Base-by-base conservation (phyloP, 2,329 filamentous ascomycete species). In the Venturia carpophila region DNA sequence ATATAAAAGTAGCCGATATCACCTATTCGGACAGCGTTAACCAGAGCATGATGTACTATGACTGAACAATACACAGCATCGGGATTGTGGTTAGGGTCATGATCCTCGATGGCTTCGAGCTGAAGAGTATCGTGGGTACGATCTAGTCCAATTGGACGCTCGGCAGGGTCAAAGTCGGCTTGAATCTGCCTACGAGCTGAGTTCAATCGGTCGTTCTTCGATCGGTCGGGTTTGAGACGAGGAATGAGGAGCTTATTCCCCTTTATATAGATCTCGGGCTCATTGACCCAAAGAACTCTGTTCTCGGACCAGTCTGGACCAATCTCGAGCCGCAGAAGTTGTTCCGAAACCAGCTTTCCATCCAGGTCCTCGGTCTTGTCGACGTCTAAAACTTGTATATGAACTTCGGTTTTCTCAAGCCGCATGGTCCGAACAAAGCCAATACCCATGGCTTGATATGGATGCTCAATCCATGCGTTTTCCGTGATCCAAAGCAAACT, bases 401-500 rank as follows among this genome's bases (percentile, higher is more conserved):
- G 52, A 13, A 19, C 27, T 3, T 37, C 34, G 52, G 52, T 56
- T 56, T n/a, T 56, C 52, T 56, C 52, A 27, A 56, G 52, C 24
- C 52, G 52, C n/a, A 56, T 56, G n/a, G 52, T 56, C 52, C 52
- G 52, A 21, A 56, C 34, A 56, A 56, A 56, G 34, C 52, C 52
- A 56, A 56, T 56, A 19, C 52, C 52, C 52, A 56, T 56, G 52
- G 52, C 52, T 56, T 56, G 52, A 56, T 56, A 27, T 27, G 52
- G 52, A 56, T 56, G 52, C 52, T 56, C 52, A 37, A 56, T 21
- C 52, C 52, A 56, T 56, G 52, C 52, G 27, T 56, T 56, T 27
- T 56, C 52, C 52, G 52, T 56, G 52, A 56, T 37, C 52, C 52
- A 56, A 56, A 56, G 52, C 24, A 56, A 56, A n/a, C 52, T 56